Evolutionary conservation across 2,329 filamentous ascomycete species (phyloP).

Genomic region (Verticillium longisporum): DNA sequence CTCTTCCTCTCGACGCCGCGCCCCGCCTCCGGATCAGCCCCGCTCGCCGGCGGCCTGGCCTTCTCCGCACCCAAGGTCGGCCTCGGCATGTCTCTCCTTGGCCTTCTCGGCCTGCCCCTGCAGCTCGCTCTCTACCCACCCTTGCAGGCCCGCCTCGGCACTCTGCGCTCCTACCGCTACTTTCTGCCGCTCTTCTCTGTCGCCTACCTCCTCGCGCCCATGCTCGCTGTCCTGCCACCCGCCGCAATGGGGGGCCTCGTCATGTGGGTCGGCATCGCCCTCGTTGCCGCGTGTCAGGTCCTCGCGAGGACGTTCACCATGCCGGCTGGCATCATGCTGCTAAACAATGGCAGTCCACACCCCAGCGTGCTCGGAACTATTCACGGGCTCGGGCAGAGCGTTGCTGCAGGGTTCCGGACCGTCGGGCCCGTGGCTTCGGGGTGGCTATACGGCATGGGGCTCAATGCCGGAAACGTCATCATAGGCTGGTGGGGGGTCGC

Average conservation of each 20-base stretch:
- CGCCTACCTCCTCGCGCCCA: slow-evolving; percentile 62
- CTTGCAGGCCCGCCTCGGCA: slow-evolving; percentile 58
- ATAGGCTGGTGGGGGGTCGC: slow-evolving; percentile 42
- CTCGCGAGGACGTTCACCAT: slow-evolving; percentile 64
- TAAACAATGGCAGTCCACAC: slow-evolving; percentile 55
- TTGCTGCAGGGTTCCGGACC: slow-evolving; percentile 41
- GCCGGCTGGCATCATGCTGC: slow-evolving; percentile 50
- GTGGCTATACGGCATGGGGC: slow-evolving; percentile 37
- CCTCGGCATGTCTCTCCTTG: slow-evolving; percentile 62
- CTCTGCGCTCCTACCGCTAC: slow-evolving; percentile 57
- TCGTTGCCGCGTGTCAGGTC: slow-evolving; percentile 63
- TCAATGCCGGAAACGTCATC: slow-evolving; percentile 38
- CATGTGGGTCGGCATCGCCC: slow-evolving; percentile 54
- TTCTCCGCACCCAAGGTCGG: slow-evolving; percentile 62
- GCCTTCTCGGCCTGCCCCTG: slow-evolving; percentile 60
- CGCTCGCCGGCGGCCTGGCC: slow-evolving; percentile 59
- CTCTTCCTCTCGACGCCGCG: slow-evolving; percentile 63
- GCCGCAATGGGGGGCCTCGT: slow-evolving; percentile 37
- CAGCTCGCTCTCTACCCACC: slow-evolving; percentile 64
- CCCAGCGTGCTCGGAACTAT: slow-evolving; percentile 52
- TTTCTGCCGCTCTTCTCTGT: slow-evolving; percentile 61
- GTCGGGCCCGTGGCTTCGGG: slow-evolving; percentile 44
- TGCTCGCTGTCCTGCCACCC: slow-evolving; percentile 53
- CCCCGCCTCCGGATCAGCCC: slow-evolving; percentile 22
- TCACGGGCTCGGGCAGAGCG: slow-evolving; percentile 45